A percentile compares a stretch with the other conserved stretches of the same genome.
Evolutionary conservation across 371 early-diverging fungal species (phyloP).

Genomic region (Mucor irregularis): DNA sequence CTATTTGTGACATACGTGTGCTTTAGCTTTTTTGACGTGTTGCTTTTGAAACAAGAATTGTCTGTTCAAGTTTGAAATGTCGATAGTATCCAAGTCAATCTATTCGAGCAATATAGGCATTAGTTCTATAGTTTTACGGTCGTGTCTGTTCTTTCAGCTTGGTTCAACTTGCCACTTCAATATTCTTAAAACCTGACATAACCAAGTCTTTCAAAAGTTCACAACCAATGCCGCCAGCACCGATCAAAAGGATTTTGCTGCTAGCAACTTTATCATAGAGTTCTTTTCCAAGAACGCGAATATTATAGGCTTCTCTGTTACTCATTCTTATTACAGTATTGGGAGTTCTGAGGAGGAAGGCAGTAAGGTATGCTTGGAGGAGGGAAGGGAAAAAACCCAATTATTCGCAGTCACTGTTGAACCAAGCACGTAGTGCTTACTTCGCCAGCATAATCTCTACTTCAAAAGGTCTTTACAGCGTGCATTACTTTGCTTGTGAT

Average conservation of each 20-base stretch:
- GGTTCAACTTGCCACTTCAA: conserved; percentile 68
- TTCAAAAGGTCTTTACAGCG: no score
- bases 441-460: no score
- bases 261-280: conserved; percentile 36
- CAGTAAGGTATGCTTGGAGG: no score
- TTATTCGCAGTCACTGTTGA: no score
- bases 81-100: conserved; percentile 98
- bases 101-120: conserved; percentile 13
- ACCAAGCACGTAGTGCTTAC: no score
- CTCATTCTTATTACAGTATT: no score
- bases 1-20: conserved; percentile 52
- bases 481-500: no score
- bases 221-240: conserved; percentile 99
- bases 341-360: no score
- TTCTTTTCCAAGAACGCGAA: conserved; percentile 36
- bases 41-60: conserved; percentile 96
- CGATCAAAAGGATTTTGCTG: conserved; percentile 72
- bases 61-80: conserved; percentile 97
- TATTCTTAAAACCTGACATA: conserved; percentile 82
- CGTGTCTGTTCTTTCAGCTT: no score
- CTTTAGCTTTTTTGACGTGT: conserved; percentile 95
- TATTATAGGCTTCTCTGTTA: conserved; percentile 32
- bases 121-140: neutral
- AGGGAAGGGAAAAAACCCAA: no score
- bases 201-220: conserved; percentile 97